phyloP scores from a whole-genome alignment of 805 yeast genomes.

The Wickerhamiella sorbophila region DNA sequence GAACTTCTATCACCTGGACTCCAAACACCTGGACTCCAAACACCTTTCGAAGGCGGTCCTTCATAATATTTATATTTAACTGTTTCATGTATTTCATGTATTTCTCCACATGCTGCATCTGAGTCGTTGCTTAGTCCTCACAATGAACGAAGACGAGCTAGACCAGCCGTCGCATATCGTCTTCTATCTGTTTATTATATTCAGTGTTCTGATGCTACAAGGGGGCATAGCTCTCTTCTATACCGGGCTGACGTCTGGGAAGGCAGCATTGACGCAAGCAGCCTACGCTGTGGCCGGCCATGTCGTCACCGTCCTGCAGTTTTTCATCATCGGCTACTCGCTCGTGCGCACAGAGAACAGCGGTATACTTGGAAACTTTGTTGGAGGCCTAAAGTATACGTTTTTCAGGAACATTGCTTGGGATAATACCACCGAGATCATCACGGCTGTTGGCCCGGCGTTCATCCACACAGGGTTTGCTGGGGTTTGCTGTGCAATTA shows the following conservation, averaged over 20 bases:
- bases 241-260: slow-evolving; percentile 52
- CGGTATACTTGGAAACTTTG: slow-evolving; percentile 27
- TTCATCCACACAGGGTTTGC: slow-evolving; percentile 51
- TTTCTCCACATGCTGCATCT: too few species aligned
- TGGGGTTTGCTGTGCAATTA: slow-evolving; percentile 46
- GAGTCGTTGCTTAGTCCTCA: neutral
- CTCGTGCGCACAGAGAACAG: slow-evolving; percentile 32
- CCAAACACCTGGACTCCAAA: neutral
- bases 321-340: slow-evolving; percentile 59
- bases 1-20: neutral
- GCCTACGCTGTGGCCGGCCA: slow-evolving; percentile 53
- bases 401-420: slow-evolving; percentile 33
- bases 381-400: slow-evolving; percentile 42
- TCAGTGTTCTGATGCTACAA: slow-evolving; percentile 10
- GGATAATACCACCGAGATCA: slow-evolving; percentile 26
- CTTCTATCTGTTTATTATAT: slow-evolving; percentile 13
- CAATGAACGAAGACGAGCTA: slow-evolving; percentile 1
- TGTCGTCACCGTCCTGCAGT: slow-evolving; percentile 46
- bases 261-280: slow-evolving; percentile 48
- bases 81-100: too few species aligned
- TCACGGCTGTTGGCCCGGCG: slow-evolving; percentile 21
- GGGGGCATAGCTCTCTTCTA: slow-evolving; percentile 37
- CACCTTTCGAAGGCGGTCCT: neutral
- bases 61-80: too few species aligned
- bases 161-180: slow-evolving; percentile 13